A percentile compares a stretch with the other conserved stretches of the same genome.
These are phyloP conservation scores for Pichia sp. DNA, from an alignment of 1,139 yeast genomes.

Conservation along the genomic window DNA sequence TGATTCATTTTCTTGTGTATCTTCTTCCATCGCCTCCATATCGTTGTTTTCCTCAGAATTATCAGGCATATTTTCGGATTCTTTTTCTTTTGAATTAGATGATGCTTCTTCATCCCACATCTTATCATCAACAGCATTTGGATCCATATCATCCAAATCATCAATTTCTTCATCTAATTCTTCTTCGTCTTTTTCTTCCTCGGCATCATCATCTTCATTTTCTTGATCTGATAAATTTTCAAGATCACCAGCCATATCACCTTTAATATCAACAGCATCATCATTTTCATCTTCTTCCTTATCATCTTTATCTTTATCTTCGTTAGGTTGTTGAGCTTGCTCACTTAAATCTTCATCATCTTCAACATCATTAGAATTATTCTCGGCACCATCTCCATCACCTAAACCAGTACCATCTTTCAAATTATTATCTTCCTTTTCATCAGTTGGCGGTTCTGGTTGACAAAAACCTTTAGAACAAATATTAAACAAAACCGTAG, in stretches of 20 bases:
- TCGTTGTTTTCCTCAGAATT: conserved; percentile 51
- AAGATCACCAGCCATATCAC: conserved; percentile 92
- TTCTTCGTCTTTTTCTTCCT: conserved; percentile 44
- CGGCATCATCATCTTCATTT: conserved; percentile 47
- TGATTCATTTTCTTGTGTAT: conserved; percentile 31
- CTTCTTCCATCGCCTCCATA: conserved; percentile 57
- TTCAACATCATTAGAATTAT: conserved; percentile 77
- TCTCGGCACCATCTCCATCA: conserved; percentile 87
- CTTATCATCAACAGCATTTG: conserved; percentile 93
- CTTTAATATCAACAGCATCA: conserved; percentile 89
- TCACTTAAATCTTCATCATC: conserved; percentile 91
- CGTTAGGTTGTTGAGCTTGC: conserved; percentile 79
- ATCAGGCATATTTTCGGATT: conserved; percentile 62
- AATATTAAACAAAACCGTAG: conserved; percentile 51
- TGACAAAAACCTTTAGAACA: conserved; percentile 91
- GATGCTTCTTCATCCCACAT: conserved; percentile 97
- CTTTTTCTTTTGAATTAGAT: conserved; percentile 67
- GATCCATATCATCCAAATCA: conserved; percentile 84
- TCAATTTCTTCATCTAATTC: conserved; percentile 87
- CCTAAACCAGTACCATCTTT: conserved; percentile 95
- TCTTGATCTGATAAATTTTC: conserved; percentile 67
- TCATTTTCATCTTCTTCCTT: conserved; percentile 59
- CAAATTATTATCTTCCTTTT: conserved; percentile 55
- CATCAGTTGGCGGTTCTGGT: conserved; percentile 74
- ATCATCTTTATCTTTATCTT: conserved; percentile 63